Evolutionary conservation across 768 basidiomycete species (phyloP).

Genomic region (Pholiota molesta): DNA sequence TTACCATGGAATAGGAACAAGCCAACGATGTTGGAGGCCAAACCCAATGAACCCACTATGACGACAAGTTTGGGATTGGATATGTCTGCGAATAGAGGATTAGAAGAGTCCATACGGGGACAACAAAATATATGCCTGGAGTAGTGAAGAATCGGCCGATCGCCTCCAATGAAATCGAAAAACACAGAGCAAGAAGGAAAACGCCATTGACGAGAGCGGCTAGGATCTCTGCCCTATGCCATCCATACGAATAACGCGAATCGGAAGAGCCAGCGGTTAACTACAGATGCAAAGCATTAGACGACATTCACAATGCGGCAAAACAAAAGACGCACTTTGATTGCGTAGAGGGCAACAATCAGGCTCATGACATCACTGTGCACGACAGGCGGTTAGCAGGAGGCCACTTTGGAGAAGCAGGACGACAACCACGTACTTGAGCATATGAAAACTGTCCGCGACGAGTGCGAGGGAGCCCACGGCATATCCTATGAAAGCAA

Average conservation of each 20-base stretch:
- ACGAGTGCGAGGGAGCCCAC: slow-evolving; percentile 94
- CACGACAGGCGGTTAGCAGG: slow-evolving; percentile 10
- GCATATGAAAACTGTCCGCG: slow-evolving; percentile 98
- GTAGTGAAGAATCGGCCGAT: slow-evolving; percentile 86
- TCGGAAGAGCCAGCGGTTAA: slow-evolving; percentile 61
- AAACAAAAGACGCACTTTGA: slow-evolving; percentile 27
- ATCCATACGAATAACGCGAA: slow-evolving; percentile 94
- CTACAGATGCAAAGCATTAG: slow-evolving; percentile 36
- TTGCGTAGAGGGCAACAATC: slow-evolving; percentile 91
- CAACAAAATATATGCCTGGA: slow-evolving; percentile 55
- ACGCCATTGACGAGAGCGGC: slow-evolving; percentile 96
- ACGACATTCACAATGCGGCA: neutral
- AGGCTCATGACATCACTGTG: slow-evolving; percentile 95
- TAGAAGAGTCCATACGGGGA: slow-evolving; percentile 6
- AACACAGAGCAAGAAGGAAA: slow-evolving; percentile 94
- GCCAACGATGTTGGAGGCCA: slow-evolving; percentile 91
- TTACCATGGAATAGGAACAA: slow-evolving; percentile 93
- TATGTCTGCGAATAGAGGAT: slow-evolving; percentile 59
- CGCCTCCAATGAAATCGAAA: slow-evolving; percentile 93
- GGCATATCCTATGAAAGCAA: slow-evolving; percentile 71
- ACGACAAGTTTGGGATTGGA: slow-evolving; percentile 88
- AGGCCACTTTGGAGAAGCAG: neutral
- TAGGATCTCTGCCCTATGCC: slow-evolving; percentile 97
- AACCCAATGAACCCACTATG: slow-evolving; percentile 85
- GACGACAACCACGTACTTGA: slow-evolving; percentile 67